Conservation (phyloP, 371 early-diverging fungal species). For the Blakeslea trispora region DNA sequence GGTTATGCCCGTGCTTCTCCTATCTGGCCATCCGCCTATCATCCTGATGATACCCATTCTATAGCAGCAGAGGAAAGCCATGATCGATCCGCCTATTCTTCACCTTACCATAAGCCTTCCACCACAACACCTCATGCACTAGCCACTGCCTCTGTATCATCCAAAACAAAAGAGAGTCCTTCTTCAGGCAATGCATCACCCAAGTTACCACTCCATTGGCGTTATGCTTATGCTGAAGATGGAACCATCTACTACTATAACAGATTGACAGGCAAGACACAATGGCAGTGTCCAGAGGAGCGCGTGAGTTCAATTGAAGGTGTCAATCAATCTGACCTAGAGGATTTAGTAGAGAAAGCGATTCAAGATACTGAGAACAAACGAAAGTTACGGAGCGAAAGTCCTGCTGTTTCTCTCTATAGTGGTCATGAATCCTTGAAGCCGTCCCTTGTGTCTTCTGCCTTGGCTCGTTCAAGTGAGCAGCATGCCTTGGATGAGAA, state of each 20-base stretch:
- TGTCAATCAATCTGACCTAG: conserved; percentile 33
- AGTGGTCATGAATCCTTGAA: background rate
- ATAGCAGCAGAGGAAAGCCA: background rate
- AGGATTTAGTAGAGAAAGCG: conserved; percentile 31
- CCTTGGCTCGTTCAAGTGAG: conserved; percentile 1
- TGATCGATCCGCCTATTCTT: background rate
- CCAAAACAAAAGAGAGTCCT: conserved; percentile 5
- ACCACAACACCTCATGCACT: background rate
- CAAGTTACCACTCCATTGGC: conserved; percentile 36
- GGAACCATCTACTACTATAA: conserved; percentile 42
- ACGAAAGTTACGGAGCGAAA: conserved; percentile 16
- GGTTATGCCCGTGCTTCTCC: conserved; percentile 17
- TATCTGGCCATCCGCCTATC: background rate
- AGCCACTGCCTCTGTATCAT: background rate
- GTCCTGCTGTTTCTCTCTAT: conserved; percentile 18
- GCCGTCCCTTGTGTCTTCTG: too few species aligned
- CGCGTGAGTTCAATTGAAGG: conserved; percentile 40
- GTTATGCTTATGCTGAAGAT: conserved; percentile 32
- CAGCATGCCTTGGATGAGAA: conserved; percentile 19
- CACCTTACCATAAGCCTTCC: background rate
- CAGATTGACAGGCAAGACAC: conserved; percentile 34
- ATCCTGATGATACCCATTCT: conserved; percentile 6
- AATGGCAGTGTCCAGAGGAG: conserved; percentile 41
- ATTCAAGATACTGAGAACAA: conserved; percentile 31
- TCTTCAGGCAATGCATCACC: background rate